These are phyloP conservation scores for Ophiocordyceps camponoti-floridani DNA, from an alignment of 2,329 filamentous ascomycete species.

Conservation along the genomic window DNA sequence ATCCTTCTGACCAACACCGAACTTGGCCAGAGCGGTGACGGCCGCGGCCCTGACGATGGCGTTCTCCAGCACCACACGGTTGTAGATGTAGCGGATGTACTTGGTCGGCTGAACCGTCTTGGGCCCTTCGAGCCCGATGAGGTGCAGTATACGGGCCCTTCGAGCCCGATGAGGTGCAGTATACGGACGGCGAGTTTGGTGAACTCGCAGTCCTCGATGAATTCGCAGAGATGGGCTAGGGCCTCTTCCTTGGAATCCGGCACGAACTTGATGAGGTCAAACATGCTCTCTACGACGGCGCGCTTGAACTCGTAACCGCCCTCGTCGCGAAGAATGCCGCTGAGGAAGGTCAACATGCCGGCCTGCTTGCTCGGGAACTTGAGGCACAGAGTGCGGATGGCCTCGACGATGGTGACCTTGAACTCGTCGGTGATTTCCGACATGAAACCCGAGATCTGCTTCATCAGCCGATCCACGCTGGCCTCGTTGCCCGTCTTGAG, in stretches of 20 bases:
- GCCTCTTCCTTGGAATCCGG: slow-evolving; percentile 71
- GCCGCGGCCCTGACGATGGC: slow-evolving; percentile 88
- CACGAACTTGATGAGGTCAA: slow-evolving; percentile 97
- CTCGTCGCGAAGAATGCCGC: slow-evolving; percentile 89
- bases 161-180: slow-evolving; percentile 78
- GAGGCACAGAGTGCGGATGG: slow-evolving; percentile 85
- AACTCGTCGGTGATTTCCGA: slow-evolving; percentile 98
- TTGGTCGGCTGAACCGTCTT: slow-evolving; percentile 93
- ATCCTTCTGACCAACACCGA: slow-evolving; percentile 91
- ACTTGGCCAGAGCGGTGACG: slow-evolving; percentile 90
- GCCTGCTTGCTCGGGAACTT: slow-evolving; percentile 98
- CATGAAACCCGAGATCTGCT: slow-evolving; percentile 97
- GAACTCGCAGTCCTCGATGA: slow-evolving; percentile 98
- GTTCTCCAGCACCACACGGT: slow-evolving; percentile 92
- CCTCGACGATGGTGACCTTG: slow-evolving; percentile 99
- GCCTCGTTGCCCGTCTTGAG: slow-evolving; percentile 97
- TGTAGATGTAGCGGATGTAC: slow-evolving; percentile 99
- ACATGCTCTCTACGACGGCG: slow-evolving; percentile 96
- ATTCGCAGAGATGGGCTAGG: slow-evolving; percentile 89
- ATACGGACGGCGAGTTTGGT: slow-evolving; percentile 94
- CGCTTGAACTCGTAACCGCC: slow-evolving; percentile 98
- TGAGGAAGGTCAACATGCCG: slow-evolving; percentile 92
- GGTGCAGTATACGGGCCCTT: slow-evolving; percentile 84
- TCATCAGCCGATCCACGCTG: slow-evolving; percentile 93
- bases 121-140: slow-evolving; percentile 85